phyloP scores from a whole-genome alignment of 2,329 filamentous ascomycete species.

The Fusarium sp. region DNA sequence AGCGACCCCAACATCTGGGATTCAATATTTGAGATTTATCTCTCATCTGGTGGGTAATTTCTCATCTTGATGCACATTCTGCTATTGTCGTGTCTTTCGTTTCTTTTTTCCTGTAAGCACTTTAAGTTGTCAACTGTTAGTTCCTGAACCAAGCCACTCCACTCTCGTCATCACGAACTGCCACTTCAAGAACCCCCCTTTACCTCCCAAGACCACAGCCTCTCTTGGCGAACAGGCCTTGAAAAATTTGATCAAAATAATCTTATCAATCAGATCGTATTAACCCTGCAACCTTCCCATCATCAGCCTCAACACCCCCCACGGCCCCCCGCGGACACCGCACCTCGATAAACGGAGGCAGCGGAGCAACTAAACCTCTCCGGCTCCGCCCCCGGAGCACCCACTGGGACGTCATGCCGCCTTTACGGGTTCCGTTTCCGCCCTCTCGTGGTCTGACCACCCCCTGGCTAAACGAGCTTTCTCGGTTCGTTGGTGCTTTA shows the following conservation, averaged over 20 bases:
- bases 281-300: neutral
- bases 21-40: neutral
- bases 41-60: neutral
- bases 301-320: neutral
- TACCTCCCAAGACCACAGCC: neutral
- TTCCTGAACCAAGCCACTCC: neutral
- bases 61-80: neutral
- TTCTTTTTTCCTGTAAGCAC: neutral
- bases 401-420: neutral
- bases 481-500: neutral
- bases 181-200: neutral
- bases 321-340: constrained; percentile 1
- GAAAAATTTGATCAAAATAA: neutral
- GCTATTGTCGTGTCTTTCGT: neutral
- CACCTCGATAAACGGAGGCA: neutral
- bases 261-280: neutral
- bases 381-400: neutral
- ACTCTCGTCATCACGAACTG: neutral
- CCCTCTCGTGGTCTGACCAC: neutral
- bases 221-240: neutral
- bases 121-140: neutral
- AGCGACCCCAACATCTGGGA: neutral
- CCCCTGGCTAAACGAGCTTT: neutral
- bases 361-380: neutral
- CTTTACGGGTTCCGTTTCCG: neutral